Evolutionary conservation across 495 filamentous ascomycete genomes (phyloP).

Genomic region (Podospora sp.): DNA sequence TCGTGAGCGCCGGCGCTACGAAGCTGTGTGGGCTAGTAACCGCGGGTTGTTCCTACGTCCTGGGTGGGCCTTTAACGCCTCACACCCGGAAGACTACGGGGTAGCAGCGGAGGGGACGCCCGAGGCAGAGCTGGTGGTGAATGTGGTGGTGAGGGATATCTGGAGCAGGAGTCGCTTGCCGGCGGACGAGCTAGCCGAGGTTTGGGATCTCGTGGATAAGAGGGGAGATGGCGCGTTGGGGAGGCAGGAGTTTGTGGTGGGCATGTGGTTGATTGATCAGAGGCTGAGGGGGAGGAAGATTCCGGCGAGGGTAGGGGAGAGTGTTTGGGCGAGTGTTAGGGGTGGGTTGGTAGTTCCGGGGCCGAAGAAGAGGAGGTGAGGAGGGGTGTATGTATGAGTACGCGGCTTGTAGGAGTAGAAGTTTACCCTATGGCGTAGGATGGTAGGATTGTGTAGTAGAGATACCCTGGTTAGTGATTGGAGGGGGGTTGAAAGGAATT

Average conservation of each 20-base stretch:
- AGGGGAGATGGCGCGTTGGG: constrained; percentile 60
- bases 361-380: constrained; percentile 9
- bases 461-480: not conserved
- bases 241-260: constrained; percentile 88
- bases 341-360: constrained; percentile 39
- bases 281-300: constrained; percentile 84
- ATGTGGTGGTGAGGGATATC: constrained; percentile 80
- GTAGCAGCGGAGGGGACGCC: constrained; percentile 17
- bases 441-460: too few relatives aligned
- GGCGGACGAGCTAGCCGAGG: constrained; percentile 66
- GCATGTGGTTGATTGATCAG: constrained; percentile 95
- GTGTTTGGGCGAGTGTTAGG: constrained; percentile 85
- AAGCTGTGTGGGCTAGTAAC: constrained; percentile 96
- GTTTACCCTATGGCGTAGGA: too few relatives aligned
- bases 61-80: constrained; percentile 18
- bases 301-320: constrained; percentile 73
- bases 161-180: constrained; percentile 79
- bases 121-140: constrained; percentile 64
- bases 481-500: not conserved
- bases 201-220: constrained; percentile 84
- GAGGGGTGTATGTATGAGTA: not conserved
- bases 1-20: constrained; percentile 84
- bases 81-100: not conserved
- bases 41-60: constrained; percentile 57
- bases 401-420: too few relatives aligned